Conservation (phyloP, 768 basidiomycete species). For the Podaxis mareebaensis region DNA sequence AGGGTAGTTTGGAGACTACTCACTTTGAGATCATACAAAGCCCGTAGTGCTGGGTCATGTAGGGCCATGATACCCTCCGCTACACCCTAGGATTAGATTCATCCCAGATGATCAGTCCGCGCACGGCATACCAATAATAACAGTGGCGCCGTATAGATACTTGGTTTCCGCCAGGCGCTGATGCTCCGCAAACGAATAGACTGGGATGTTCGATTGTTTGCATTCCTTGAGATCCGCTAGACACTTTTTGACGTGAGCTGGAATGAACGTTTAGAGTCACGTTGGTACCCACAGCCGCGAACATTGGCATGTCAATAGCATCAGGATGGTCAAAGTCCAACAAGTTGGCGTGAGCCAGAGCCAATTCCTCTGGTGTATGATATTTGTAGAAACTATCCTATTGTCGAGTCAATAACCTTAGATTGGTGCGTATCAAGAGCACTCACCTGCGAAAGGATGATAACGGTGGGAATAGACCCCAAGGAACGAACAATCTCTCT, state of each 20-base stretch:
- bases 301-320: constrained; percentile 88
- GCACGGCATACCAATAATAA: constrained; percentile 70
- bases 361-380: constrained; percentile 77
- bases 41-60: constrained; percentile 74
- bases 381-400: constrained; percentile 94
- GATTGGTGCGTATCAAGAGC: background rate
- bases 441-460: constrained; percentile 85
- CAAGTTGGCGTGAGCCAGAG: constrained; percentile 77
- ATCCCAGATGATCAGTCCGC: background rate
- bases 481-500: constrained; percentile 77
- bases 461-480: constrained; percentile 84
- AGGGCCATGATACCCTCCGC: constrained; percentile 93
- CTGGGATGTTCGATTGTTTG: constrained; percentile 83
- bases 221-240: constrained; percentile 83
- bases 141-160: constrained; percentile 90
- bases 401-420: background rate
- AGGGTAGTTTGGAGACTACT: constrained; percentile 8
- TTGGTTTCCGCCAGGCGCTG: constrained; percentile 78
- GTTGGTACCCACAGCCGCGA: constrained; percentile 63
- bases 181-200: constrained; percentile 93
- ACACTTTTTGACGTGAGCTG: constrained; percentile 50
- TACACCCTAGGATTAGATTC: constrained; percentile 44
- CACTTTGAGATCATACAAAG: constrained; percentile 91
- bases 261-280: background rate
- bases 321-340: constrained; percentile 92